Evolutionary conservation across 129 eudicot genomes (phyloP).

Genomic region (Dittrichia graveolens): DNA sequence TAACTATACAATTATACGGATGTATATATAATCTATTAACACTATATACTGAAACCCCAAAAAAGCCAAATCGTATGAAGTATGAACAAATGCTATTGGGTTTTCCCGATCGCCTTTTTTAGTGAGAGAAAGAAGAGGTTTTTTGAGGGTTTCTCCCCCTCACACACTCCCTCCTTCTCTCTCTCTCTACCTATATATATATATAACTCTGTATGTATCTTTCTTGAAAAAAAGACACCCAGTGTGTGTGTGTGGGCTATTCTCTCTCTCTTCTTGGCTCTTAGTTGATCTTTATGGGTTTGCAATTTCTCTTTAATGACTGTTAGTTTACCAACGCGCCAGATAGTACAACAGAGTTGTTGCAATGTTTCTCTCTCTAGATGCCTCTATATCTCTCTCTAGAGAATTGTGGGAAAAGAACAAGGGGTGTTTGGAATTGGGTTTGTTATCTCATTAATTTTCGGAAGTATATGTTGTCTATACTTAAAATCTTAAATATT

Average conservation of each 20-base stretch:
- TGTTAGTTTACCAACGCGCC: constrained; percentile 37
- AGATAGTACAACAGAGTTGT: constrained; percentile 27
- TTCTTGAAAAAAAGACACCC: constrained; percentile 27
- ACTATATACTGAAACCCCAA: constrained; percentile 36
- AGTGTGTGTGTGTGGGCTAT: constrained; percentile 6
- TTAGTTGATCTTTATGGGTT: constrained; percentile 22
- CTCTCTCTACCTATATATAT: constrained; percentile 16
- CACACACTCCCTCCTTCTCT: constrained; percentile 23
- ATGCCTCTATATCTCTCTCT: no score
- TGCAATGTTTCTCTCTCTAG: constrained; percentile 8
- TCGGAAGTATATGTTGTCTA: no score
- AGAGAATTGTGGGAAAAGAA: no score
- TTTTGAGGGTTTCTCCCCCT: constrained; percentile 35
- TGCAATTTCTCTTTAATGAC: constrained; percentile 14
- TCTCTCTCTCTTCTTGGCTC: constrained; percentile 31
- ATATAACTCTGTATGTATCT: constrained; percentile 19
- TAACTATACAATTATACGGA: constrained; percentile 27
- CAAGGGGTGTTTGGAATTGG: no score
- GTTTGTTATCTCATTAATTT: no score
- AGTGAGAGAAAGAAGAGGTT: constrained; percentile 40
- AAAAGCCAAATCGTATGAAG: constrained; percentile 12
- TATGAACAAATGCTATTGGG: constrained; percentile 31
- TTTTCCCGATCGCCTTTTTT: constrained; percentile 31
- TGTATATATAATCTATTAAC: constrained; percentile 20
- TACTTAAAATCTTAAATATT: no score